These are phyloP conservation scores for Psidium guajava DNA, from an alignment of 345 rosid genomes.

Conservation along the genomic window DNA sequence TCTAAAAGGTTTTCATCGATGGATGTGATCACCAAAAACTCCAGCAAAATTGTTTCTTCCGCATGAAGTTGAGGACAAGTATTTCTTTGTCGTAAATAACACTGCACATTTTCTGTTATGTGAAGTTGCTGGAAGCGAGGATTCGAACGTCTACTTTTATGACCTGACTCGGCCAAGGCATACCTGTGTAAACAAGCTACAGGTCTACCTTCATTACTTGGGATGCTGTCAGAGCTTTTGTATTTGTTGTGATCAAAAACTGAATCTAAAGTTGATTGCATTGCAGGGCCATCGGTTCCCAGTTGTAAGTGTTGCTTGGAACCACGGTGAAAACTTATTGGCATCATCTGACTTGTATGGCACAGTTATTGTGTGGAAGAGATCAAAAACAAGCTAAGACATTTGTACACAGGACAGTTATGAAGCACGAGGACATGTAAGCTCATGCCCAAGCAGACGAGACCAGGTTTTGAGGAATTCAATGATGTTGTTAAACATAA, in stretches of 20 bases:
- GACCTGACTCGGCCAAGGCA: constrained; percentile 81
- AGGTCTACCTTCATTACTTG: constrained; percentile 31
- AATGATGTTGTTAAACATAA: background rate
- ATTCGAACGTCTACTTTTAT: constrained; percentile 87
- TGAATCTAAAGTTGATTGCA: background rate
- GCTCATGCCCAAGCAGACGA: background rate
- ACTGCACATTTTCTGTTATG: background rate
- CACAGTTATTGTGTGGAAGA: constrained; percentile 92
- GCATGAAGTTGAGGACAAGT: background rate
- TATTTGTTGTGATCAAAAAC: background rate
- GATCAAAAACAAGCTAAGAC: constrained; percentile 51
- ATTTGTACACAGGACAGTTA: background rate
- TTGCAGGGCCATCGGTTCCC: constrained; percentile 92
- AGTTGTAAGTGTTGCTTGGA: constrained; percentile 79
- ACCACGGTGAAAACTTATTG: constrained; percentile 91
- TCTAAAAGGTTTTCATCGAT: background rate
- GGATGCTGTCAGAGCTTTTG: background rate
- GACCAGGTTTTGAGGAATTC: background rate
- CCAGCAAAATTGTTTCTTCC: background rate
- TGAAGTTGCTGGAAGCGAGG: constrained; percentile 88
- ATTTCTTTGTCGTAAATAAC: constrained; percentile 1
- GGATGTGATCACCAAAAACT: background rate
- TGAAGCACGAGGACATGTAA: background rate
- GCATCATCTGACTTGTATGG: constrained; percentile 95
- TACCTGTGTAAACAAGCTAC: constrained; percentile 91